Evolutionary conservation across 129 eudicot genomes (phyloP), one percentile per base, ranked within the genome.

Genomic region (Heracleum sosnowskyi): DNA sequence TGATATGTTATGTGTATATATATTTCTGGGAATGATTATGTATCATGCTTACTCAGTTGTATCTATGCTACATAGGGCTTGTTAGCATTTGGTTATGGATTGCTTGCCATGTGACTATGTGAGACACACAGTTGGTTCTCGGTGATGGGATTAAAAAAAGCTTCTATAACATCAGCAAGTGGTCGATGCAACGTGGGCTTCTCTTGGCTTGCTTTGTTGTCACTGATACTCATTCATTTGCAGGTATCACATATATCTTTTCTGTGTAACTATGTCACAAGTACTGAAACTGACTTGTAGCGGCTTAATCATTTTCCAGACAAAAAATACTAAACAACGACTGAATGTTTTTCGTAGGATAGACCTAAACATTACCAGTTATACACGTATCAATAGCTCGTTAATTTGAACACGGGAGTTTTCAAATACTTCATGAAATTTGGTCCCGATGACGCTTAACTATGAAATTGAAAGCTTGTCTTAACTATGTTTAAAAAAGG

Each of bases 201-300:
- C 99, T 71, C 92, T 95, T 77, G 99, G 99, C 81, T 86, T 95
- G 91, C 97, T 97, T 28, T 77, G 84, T 82, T 26, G 91, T 95
- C 75, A 92, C 96, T 2, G 97, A 92, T 77, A 76, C 89, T 44
- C 13, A 41, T 41, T 13, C 88, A 91, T 82, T 76, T 95, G 66
- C 85, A 88, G 96, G 97, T 93, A 76, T 11, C n/a, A 39, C 28
- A 9, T 24, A 12, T n/a, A 4, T 8, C 1, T 7, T 68, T 3
- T 8, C 9, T 70, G 39, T 20, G 28, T 70, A 68, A 68, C n/a
- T 69, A 20, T 35, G 45, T 44, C 46, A 39, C 13, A 26, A 36
- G 29, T n/a, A 37, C 11, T 18, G 3, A 70, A 29, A 41, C 45
- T 41, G 45, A 37, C 47, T 18, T 9, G 53, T 26, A 16, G 68